These are phyloP conservation scores for Picea abies DNA, from an alignment of 83 land plant species.

Conservation along the genomic window DNA sequence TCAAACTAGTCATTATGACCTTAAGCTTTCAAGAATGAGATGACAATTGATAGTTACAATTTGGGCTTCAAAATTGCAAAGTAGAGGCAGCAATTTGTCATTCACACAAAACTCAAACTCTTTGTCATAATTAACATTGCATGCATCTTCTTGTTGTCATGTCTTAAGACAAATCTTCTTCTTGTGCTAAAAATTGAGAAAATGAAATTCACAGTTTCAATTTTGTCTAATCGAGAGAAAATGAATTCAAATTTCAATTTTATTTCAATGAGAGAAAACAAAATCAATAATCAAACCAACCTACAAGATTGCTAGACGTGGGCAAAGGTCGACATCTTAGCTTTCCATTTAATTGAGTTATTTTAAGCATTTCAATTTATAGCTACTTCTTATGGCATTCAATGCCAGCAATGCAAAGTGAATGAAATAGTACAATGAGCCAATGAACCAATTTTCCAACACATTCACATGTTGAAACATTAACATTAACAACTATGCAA, in stretches of 20 bases:
- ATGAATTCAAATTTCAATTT: neutral
- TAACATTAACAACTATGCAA: too few relatives aligned
- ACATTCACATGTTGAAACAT: too few relatives aligned
- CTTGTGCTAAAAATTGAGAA: neutral
- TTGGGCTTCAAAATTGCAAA: neutral
- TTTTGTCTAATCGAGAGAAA: neutral
- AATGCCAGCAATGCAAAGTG: too few relatives aligned
- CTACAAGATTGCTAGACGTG: too few relatives aligned
- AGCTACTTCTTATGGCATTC: too few relatives aligned
- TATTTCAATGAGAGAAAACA: too few relatives aligned
- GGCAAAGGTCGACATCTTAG: too few relatives aligned
- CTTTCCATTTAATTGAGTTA: too few relatives aligned
- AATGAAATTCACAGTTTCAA: conserved; percentile 1
- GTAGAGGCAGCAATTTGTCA: conserved; percentile 1
- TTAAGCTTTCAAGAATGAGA: neutral
- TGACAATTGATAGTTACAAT: neutral
- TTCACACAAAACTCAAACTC: conserved; percentile 9
- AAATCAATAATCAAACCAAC: too few relatives aligned
- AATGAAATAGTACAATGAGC: too few relatives aligned
- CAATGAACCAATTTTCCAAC: too few relatives aligned
- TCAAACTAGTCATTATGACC: neutral
- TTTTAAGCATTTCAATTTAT: too few relatives aligned
- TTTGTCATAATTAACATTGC: neutral
- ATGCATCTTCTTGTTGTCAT: neutral
- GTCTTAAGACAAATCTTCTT: neutral